Conservation (phyloP, 1,284 basidiomycete genomes). For the Microstroma glucosiphilum region DNA sequence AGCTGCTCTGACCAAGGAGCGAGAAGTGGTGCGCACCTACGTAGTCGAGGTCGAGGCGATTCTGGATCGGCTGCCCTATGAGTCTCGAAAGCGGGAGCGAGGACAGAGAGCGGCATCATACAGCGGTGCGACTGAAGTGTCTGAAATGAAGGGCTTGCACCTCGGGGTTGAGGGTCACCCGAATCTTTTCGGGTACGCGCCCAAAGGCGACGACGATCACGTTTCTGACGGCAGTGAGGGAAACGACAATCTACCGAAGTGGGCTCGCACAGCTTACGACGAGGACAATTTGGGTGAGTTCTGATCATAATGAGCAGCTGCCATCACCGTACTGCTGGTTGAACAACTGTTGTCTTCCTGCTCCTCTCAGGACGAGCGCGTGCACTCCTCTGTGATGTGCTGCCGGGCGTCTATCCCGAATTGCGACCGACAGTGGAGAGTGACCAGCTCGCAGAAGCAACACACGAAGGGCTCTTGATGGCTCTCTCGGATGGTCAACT, state of each 20-base stretch:
- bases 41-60: constrained; percentile 19
- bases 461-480: constrained; percentile 7
- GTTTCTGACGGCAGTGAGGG: neutral
- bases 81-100: neutral
- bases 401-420: neutral
- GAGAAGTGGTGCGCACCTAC: constrained; percentile 41
- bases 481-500: constrained; percentile 61
- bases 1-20: constrained; percentile 59
- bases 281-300: too few relatives aligned
- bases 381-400: neutral
- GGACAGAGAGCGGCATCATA: too few relatives aligned
- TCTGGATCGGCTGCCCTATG: constrained; percentile 6
- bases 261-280: neutral
- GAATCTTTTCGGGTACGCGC: neutral
- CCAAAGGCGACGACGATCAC: neutral
- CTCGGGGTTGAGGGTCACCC: neutral
- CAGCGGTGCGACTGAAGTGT: too few relatives aligned
- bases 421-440: neutral
- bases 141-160: too few relatives aligned
- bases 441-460: neutral
- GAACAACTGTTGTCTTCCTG: too few relatives aligned
- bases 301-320: too few relatives aligned
- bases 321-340: too few relatives aligned
- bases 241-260: neutral
- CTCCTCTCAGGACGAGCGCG: neutral